These are phyloP conservation scores for Arctium minus DNA, from an alignment of 129 eudicot genomes.

Conservation along the genomic window DNA sequence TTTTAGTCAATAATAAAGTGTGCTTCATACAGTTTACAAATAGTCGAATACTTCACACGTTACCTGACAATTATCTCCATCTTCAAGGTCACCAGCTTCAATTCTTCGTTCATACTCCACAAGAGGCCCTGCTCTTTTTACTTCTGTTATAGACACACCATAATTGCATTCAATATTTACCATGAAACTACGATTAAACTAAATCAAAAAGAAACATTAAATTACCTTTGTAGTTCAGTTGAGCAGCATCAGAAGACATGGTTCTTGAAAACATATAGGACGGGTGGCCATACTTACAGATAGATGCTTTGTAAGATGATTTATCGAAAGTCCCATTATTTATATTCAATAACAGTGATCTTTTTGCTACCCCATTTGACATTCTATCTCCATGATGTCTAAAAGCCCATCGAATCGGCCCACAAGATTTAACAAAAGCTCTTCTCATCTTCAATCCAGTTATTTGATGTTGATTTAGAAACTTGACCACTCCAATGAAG, in stretches of 20 bases:
- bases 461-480: conserved; percentile 2
- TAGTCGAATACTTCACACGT: neutral
- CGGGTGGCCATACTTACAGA: conserved; percentile 28
- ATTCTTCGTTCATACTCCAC: conserved; percentile 84
- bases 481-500: conserved; percentile 27
- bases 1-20: neutral
- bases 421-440: conserved; percentile 28
- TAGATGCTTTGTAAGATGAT: conserved; percentile 14
- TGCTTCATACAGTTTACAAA: neutral
- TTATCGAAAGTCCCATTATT: conserved; percentile 12
- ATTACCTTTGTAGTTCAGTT: conserved; percentile 37
- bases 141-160: conserved; percentile 27
- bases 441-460: conserved; percentile 47
- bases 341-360: conserved; percentile 17
- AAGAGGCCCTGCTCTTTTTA: conserved; percentile 59
- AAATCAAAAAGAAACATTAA: neutral
- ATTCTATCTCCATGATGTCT: conserved; percentile 21
- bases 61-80: conserved; percentile 89
- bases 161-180: neutral
- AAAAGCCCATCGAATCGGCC: conserved; percentile 35
- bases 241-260: conserved; percentile 44
- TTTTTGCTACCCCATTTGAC: conserved; percentile 20
- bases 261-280: conserved; percentile 37
- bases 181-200: neutral
- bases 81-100: conserved; percentile 76